A percentile compares a stretch with the other conserved stretches of the same genome.
Conservation (phyloP, 805 yeast genomes). For the Candida schatavii region DNA sequence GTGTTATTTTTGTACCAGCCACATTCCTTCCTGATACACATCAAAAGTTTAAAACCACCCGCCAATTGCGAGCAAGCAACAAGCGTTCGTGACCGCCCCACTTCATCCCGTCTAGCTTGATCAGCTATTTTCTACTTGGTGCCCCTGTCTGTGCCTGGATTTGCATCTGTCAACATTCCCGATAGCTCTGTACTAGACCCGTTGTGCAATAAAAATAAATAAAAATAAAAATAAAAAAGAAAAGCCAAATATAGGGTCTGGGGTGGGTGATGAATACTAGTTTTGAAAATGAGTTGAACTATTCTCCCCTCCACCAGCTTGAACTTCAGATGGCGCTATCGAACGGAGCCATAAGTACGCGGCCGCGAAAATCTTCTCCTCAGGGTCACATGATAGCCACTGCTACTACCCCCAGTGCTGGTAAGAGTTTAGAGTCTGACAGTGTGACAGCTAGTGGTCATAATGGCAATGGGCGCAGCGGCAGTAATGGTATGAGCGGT, state of each 20-base stretch:
- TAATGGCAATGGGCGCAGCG: background rate
- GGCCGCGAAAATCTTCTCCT: background rate
- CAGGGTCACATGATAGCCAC: background rate
- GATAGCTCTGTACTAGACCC: background rate
- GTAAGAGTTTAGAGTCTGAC: too few species aligned
- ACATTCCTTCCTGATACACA: background rate
- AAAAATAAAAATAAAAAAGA: too few species aligned
- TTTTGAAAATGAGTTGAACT: constrained; percentile 3
- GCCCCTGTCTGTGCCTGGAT: too few species aligned
- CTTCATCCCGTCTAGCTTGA: too few species aligned
- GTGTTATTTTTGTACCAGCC: too few species aligned
- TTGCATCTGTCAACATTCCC: too few species aligned
- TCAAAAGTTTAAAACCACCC: background rate
- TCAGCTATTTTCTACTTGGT: too few species aligned
- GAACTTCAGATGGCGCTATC: constrained; percentile 17
- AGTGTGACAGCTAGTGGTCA: background rate
- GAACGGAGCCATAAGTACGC: background rate
- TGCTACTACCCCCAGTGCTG: constrained; percentile 10
- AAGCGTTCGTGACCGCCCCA: background rate
- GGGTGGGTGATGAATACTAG: background rate
- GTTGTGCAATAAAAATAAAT: background rate
- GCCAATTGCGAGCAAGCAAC: too few species aligned
- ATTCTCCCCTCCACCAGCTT: constrained; percentile 20
- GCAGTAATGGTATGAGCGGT: too few species aligned
- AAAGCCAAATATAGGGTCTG: too few species aligned